Base-by-base conservation (phyloP, 169 alveolate species). In the Cryptosporidium muris region DNA sequence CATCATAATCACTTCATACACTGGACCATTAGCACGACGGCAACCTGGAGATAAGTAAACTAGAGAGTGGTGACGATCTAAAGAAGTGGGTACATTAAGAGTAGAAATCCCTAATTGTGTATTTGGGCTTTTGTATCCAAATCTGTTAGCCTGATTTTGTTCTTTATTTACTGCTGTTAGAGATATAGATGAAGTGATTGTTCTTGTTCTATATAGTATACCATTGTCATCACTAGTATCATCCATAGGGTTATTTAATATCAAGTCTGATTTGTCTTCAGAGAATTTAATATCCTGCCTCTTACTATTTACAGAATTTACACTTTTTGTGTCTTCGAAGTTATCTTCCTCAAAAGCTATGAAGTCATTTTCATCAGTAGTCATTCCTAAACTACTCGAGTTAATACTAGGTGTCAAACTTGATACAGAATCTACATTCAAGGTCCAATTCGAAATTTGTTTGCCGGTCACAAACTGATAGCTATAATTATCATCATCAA, bases 1-100 rank as follows among this genome's bases (percentile, higher is more conserved):
- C 82, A 93, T 74, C 85, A 74, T 74, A 9, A 74, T 74, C 9
- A 74, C 85, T 63, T 56, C 67, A 9, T 74, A 74, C 14, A 74
- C 51, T 11, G 85, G 85, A 6, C 60, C 85, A 49, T 74, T 58
- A 9, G 54, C 74, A n/a, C 45, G 54, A 0, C 85, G 52, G 37
- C 48, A 58, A 45, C 65, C 85, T 45, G 85, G 85, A 34, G 85
- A 74, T 14, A 74, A 51, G 36, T 74, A 74, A 36, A 74, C 85
- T 12, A 74, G 63, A 2, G 85, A 74, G 16, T 60, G 25, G 40
- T 74, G 85, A n/a, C 60, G 74, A 49, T 74, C 40, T 8, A 11
- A 25, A 56, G 58, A 37, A 51, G 43, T 74, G 12, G 37, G 66
- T 12, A 38, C 8, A 37, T 40, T 40, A 34, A 6, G 37, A 25